These are phyloP conservation scores for Clavariopsis aquatica DNA, from an alignment of 495 filamentous ascomycete genomes.

Conservation along the genomic window DNA sequence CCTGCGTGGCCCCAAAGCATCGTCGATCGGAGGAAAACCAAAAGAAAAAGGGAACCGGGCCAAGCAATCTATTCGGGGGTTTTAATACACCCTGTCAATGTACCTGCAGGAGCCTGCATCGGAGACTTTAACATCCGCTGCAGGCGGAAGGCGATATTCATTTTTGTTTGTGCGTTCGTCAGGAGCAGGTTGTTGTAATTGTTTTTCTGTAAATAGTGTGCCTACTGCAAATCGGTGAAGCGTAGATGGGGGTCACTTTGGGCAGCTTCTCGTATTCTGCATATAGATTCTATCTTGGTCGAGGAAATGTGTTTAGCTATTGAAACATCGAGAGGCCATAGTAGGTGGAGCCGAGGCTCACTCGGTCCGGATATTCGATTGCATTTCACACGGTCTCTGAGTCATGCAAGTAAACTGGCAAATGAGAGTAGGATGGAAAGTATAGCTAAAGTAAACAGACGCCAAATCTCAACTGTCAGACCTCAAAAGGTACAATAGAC, in stretches of 20 bases:
- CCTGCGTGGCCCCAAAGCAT: not conserved
- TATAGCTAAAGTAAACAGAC: not conserved
- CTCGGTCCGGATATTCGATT: too few species aligned
- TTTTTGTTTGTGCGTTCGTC: too few species aligned
- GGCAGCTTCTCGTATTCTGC: too few species aligned
- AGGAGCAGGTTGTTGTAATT: too few species aligned
- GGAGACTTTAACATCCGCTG: not conserved
- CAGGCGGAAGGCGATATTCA: not conserved
- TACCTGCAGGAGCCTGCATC: not conserved
- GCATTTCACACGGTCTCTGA: not conserved
- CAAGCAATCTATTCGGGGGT: not conserved
- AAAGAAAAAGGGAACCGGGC: not conserved
- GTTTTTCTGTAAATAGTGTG: too few species aligned
- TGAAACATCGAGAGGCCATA: too few species aligned
- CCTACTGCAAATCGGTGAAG: too few species aligned
- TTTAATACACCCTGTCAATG: not conserved
- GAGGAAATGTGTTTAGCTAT: too few species aligned
- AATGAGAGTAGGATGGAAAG: not conserved
- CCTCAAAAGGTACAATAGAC: not conserved
- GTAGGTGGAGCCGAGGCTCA: too few species aligned
- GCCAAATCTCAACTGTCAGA: too few species aligned
- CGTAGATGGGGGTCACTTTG: too few species aligned
- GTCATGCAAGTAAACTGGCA: not conserved
- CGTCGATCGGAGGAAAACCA: not conserved
- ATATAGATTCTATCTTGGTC: too few species aligned